These are phyloP conservation scores for Durusdinium trenchii DNA, from an alignment of 73 alveolate genomes.

Conservation along the genomic window DNA sequence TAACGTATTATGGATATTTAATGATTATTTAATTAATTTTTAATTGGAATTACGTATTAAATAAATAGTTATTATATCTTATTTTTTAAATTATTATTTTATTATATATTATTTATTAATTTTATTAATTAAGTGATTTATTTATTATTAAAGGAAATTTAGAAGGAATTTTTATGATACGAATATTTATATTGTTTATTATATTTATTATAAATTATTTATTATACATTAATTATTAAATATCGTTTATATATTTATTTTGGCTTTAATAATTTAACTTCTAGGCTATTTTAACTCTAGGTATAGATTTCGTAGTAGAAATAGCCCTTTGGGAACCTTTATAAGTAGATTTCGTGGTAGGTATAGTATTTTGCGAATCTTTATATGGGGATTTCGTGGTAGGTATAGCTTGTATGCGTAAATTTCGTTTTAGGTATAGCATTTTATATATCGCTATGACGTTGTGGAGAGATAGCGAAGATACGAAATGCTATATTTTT, in stretches of 20 bases:
- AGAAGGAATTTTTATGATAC: neutral
- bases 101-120: neutral
- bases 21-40: neutral
- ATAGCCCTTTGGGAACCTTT: neutral
- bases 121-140: neutral
- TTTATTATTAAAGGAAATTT: neutral
- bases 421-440: neutral
- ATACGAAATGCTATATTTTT: neutral
- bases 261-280: neutral
- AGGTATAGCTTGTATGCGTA: neutral
- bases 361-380: neutral
- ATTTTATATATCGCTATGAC: neutral
- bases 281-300: neutral
- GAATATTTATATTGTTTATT: neutral
- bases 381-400: too few relatives aligned
- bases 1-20: neutral
- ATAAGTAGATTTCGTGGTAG: too few relatives aligned
- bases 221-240: neutral
- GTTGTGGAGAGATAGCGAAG: neutral
- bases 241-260: neutral
- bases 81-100: neutral
- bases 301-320: neutral
- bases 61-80: neutral
- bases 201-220: neutral
- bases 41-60: too few relatives aligned